Conservation (phyloP, 306 rosid species). For the Gastrolobium bilobum region DNA sequence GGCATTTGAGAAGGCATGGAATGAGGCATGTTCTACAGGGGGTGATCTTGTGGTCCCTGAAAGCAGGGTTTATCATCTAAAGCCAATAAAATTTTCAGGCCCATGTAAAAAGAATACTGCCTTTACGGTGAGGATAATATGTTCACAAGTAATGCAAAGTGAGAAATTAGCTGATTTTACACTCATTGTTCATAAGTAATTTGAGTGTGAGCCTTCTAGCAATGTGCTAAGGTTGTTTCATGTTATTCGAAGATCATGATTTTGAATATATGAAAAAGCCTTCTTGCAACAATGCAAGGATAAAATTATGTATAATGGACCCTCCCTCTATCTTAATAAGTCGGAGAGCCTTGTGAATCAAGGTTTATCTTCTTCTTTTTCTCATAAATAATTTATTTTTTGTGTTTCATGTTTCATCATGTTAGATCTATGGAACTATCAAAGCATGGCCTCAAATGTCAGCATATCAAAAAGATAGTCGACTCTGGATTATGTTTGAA, state of each 20-base stretch:
- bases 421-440: slow-evolving; percentile 74
- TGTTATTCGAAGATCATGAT: too few relatives aligned
- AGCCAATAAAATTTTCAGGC: slow-evolving; percentile 76
- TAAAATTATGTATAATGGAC: too few relatives aligned
- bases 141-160: background rate
- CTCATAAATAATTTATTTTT: too few relatives aligned
- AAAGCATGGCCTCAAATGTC: slow-evolving; percentile 67
- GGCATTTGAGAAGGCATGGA: slow-evolving; percentile 83
- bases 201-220: too few relatives aligned
- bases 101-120: slow-evolving; percentile 67
- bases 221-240: too few relatives aligned
- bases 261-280: too few relatives aligned
- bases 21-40: slow-evolving; percentile 62
- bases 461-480: slow-evolving; percentile 55
- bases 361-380: too few relatives aligned
- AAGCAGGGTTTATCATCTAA: slow-evolving; percentile 58
- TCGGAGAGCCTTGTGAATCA: too few relatives aligned
- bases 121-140: slow-evolving; percentile 58
- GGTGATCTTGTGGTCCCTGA: slow-evolving; percentile 63
- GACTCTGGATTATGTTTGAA: slow-evolving; percentile 67
- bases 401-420: slow-evolving; percentile 1
- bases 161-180: slow-evolving; percentile 14
- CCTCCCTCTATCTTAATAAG: too few relatives aligned
- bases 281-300: too few relatives aligned
- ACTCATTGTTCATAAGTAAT: background rate